phyloP scores from a whole-genome alignment of 2,329 filamentous ascomycete genomes.

The Aschersonia sp. region DNA sequence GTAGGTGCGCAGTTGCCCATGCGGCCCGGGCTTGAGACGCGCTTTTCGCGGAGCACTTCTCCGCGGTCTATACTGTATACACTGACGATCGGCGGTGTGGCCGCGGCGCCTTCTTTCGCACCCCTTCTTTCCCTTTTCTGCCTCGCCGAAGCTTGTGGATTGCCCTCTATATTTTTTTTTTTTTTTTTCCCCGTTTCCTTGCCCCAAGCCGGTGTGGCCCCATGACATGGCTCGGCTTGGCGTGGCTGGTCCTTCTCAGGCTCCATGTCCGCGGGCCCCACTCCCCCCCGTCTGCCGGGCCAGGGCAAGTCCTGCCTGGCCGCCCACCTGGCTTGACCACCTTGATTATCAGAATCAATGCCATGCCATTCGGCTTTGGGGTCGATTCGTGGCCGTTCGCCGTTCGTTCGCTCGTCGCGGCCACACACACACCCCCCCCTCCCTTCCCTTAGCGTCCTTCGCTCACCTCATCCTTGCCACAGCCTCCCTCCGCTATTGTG shows the following conservation, averaged over 20 bases:
- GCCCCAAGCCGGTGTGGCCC: neutral
- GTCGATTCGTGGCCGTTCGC: neutral
- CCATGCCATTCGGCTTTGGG: neutral
- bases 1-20: no score
- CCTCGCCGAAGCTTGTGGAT: no score
- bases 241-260: neutral
- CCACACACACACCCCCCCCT: neutral
- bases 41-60: no score
- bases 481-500: neutral
- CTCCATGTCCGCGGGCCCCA: neutral
- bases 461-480: neutral
- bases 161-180: no score
- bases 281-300: no score
- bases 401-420: neutral
- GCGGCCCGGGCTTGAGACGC: no score
- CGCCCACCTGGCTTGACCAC: neutral
- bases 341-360: neutral
- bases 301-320: neutral
- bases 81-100: no score
- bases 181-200: no score
- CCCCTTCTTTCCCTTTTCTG: no score
- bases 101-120: no score
- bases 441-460: neutral
- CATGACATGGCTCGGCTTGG: neutral
- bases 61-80: no score